Conservation (phyloP, 345 rosid genomes). For the Theobroma cacao region DNA sequence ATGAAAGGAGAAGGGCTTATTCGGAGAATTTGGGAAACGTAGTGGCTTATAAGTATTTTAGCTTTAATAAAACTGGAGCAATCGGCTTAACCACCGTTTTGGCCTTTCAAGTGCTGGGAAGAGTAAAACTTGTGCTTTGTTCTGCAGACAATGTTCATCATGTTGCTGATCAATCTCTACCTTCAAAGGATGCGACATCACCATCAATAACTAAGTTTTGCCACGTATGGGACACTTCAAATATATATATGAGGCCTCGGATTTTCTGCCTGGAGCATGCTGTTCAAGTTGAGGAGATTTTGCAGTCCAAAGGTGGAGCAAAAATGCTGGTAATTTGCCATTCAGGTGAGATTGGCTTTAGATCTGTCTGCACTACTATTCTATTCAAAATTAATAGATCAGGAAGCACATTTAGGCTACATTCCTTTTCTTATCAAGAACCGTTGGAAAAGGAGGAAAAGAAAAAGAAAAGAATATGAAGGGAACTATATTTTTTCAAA, state of each 20-base stretch:
- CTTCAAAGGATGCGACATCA: conserved; percentile 27
- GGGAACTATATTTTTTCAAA: neutral
- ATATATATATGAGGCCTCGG: conserved; percentile 68
- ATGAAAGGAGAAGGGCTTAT: no score
- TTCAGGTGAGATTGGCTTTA: conserved; percentile 59
- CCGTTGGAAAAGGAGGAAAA: neutral
- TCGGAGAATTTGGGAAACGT: no score
- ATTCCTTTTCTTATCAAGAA: neutral
- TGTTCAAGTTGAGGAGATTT: conserved; percentile 64
- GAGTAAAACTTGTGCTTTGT: conserved; percentile 13
- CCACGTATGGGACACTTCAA: conserved; percentile 52
- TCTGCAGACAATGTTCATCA: conserved; percentile 27
- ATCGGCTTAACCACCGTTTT: neutral
- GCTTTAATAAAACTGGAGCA: neutral
- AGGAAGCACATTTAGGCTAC: neutral
- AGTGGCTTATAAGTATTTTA: no score
- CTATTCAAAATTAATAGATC: neutral
- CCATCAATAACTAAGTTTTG: conserved; percentile 20
- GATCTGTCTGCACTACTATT: neutral
- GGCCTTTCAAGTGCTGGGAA: conserved; percentile 3
- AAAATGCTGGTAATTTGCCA: conserved; percentile 85
- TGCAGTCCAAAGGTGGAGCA: conserved; percentile 79
- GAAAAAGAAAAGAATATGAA: neutral
- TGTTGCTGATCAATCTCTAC: conserved; percentile 21
- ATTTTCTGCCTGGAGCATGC: conserved; percentile 97